Evolutionary conservation across 2,329 filamentous ascomycete species (phyloP).

Genomic region (Alternaria ventricosa): DNA sequence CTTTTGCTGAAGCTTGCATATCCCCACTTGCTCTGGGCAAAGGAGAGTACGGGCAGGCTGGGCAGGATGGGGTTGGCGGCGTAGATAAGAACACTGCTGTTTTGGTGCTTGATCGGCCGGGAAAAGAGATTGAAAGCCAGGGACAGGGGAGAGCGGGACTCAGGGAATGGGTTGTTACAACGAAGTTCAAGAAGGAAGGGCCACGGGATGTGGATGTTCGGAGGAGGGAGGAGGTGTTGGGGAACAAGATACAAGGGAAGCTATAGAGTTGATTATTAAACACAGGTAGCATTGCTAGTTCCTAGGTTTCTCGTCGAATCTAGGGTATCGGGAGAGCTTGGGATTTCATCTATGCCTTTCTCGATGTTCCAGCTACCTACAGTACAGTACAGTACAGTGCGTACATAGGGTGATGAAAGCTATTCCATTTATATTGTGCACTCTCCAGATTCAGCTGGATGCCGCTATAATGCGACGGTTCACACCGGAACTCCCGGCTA

Average conservation of each 20-base stretch:
- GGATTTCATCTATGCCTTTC: not conserved
- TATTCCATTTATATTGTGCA: no score
- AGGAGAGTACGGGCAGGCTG: conserved; percentile 43
- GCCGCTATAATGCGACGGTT: no score
- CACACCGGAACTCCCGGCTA: no score
- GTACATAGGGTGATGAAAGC: no score
- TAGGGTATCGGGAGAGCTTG: not conserved
- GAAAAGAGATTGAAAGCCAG: conserved; percentile 61
- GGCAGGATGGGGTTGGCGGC: conserved; percentile 40
- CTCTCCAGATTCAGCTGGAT: no score
- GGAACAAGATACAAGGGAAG: conserved; percentile 27
- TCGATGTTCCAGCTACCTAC: no score
- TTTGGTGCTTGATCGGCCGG: conserved; percentile 61
- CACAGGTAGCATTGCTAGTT: not conserved
- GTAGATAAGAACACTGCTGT: conserved; percentile 59
- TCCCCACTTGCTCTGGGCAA: conserved; percentile 49
- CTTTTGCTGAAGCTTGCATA: conserved; percentile 55
- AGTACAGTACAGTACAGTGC: no score
- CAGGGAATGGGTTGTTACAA: conserved; percentile 62
- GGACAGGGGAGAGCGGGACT: conserved; percentile 58
- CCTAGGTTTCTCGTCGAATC: not conserved
- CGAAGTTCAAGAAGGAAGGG: conserved; percentile 63
- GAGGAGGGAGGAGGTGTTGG: conserved; percentile 53
- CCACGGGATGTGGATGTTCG: conserved; percentile 63
- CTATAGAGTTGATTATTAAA: conserved; percentile 9